Evolutionary conservation across 129 eudicot genomes (phyloP).

Genomic region (Flaveria sonorensis): DNA sequence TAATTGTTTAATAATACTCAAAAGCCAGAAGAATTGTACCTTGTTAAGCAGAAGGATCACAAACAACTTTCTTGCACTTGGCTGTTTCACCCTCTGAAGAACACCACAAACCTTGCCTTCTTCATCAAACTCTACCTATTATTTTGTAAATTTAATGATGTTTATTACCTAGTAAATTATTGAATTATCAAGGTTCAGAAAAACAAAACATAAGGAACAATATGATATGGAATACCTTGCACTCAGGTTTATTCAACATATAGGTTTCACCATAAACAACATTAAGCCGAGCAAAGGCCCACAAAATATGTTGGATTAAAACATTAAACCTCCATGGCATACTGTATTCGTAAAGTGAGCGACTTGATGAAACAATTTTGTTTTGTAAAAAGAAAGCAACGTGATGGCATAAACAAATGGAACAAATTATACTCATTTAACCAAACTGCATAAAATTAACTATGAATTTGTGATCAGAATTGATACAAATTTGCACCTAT

Average conservation of each 20-base stretch:
- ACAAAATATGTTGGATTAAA: not conserved
- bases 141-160: conserved; percentile 17
- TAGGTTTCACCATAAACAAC: too few relatives aligned
- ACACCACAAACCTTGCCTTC: conserved; percentile 91
- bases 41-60: conserved; percentile 88
- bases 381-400: conserved; percentile 17
- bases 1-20: not conserved
- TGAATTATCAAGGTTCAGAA: not conserved
- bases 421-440: too few relatives aligned
- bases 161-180: not conserved
- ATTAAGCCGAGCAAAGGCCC: too few relatives aligned
- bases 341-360: conserved; percentile 1
- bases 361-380: conserved; percentile 1
- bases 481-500: too few relatives aligned
- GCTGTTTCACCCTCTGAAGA: conserved; percentile 23
- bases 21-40: conserved; percentile 38
- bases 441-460: too few relatives aligned
- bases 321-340: not conserved
- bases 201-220: not conserved
- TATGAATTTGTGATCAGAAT: too few relatives aligned
- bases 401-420: conserved; percentile 1
- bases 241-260: too few relatives aligned
- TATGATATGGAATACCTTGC: not conserved
- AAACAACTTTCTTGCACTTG: conserved; percentile 92
- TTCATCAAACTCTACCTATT: conserved; percentile 75